Evolutionary conservation across 306 rosid species (phyloP).

Genomic region (Inga oerstediana): DNA sequence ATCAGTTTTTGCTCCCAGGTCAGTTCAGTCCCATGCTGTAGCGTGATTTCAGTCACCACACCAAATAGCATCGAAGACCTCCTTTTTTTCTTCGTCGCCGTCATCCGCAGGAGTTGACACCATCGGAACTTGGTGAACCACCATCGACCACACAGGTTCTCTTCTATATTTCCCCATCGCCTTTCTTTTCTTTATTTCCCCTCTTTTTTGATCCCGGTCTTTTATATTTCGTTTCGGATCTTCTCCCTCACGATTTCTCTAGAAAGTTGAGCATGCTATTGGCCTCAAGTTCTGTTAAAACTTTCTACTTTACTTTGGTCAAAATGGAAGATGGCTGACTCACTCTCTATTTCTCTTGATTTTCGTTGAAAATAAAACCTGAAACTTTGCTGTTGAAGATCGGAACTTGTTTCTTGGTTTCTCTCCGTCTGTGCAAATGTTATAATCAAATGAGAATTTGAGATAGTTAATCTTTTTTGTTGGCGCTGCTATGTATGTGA

Average conservation of each 20-base stretch:
- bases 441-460: background rate
- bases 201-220: background rate
- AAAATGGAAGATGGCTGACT: background rate
- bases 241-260: background rate
- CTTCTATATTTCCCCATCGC: background rate
- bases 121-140: background rate
- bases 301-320: background rate
- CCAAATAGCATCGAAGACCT: background rate
- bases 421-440: background rate
- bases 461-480: background rate
- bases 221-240: background rate
- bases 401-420: background rate
- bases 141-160: background rate
- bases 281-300: background rate
- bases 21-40: background rate
- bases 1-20: background rate
- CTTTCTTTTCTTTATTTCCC: background rate
- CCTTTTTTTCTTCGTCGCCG: background rate
- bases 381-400: background rate
- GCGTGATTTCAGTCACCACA: background rate
- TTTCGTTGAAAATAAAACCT: background rate
- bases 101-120: background rate
- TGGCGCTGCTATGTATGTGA: background rate
- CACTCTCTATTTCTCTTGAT: background rate
- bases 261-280: background rate